Evolutionary conservation across 169 alveolate species (phyloP).

Genomic region (Cryptosporidium sp.): DNA sequence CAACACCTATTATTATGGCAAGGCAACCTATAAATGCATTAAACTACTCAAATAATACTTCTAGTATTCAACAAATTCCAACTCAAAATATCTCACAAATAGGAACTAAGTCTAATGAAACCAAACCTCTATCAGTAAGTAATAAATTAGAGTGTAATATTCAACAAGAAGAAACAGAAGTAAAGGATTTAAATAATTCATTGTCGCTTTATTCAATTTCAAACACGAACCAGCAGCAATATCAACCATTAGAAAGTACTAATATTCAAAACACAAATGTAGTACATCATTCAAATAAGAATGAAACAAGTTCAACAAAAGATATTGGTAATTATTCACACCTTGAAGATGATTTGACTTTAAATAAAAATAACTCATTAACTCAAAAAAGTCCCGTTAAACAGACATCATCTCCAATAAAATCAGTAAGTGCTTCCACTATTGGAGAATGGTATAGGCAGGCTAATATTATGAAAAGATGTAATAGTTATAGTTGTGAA

Average conservation of each 20-base stretch:
- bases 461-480: slow-evolving; percentile 62
- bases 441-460: slow-evolving; percentile 74
- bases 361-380: neutral
- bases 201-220: neutral
- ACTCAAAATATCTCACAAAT: slow-evolving; percentile 4
- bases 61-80: slow-evolving; percentile 19
- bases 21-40: slow-evolving; percentile 44
- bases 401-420: slow-evolving; percentile 8
- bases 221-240: neutral
- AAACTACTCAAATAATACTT: neutral
- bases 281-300: neutral
- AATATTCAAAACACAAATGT: neutral
- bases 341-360: neutral
- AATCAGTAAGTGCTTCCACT: slow-evolving; percentile 61
- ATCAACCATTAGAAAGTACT: neutral
- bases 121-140: neutral
- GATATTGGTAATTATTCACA: neutral
- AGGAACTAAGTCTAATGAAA: neutral
- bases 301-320: neutral
- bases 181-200: slow-evolving; percentile 10
- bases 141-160: slow-evolving; percentile 6
- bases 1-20: slow-evolving; percentile 68
- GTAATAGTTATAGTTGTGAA: slow-evolving; percentile 55
- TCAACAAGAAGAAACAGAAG: slow-evolving; percentile 8
- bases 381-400: slow-evolving; percentile 1